phyloP scores from a whole-genome alignment of 257 asterid species.

The Capsicum rhomboideum region DNA sequence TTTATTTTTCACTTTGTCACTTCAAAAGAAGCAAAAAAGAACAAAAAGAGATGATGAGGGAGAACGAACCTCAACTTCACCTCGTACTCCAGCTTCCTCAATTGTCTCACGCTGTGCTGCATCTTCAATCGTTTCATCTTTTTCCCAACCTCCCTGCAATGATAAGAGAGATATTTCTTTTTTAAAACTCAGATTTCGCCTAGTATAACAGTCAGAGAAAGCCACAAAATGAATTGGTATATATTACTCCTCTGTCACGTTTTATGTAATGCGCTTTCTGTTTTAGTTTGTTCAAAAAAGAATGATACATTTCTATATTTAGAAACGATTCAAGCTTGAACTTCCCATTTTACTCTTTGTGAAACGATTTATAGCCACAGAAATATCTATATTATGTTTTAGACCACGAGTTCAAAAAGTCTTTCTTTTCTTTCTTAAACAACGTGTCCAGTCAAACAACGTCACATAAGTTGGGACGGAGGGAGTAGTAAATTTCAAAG shows the following conservation, averaged over 20 bases:
- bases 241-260: background rate
- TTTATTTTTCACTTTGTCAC: background rate
- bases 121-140: slow-evolving; percentile 54
- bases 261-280: no score
- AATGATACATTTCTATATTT: no score
- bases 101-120: slow-evolving; percentile 84
- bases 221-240: background rate
- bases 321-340: no score
- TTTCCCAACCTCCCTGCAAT: slow-evolving; percentile 88
- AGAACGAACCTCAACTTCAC: slow-evolving; percentile 64
- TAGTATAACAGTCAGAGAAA: background rate
- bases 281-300: no score
- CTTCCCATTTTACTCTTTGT: background rate
- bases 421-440: background rate
- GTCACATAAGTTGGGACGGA: no score
- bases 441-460: background rate
- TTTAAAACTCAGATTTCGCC: background rate
- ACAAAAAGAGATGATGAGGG: background rate
- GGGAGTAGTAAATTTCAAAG: no score
- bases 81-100: slow-evolving; percentile 95
- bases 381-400: background rate
- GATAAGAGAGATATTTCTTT: background rate
- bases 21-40: background rate
- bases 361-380: background rate
- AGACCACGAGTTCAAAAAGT: background rate